Base-by-base conservation (phyloP, 2,329 filamentous ascomycete species). In the Venturia carpophila region DNA sequence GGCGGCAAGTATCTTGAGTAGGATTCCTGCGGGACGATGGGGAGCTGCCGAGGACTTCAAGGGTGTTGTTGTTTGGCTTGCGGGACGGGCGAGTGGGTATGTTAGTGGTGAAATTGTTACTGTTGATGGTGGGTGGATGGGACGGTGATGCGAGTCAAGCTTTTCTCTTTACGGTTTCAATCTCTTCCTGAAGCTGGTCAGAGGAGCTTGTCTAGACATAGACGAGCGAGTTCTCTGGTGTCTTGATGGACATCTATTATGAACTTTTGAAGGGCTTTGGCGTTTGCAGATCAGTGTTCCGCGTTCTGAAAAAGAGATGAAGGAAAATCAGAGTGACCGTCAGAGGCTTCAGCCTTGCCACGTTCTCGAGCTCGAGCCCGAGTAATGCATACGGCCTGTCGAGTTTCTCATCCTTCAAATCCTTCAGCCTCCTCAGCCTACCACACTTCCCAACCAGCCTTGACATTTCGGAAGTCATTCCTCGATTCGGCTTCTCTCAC, bases 91-190 rank as follows among this genome's bases (percentile, higher is more conserved):
- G n/a, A 90, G 89, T 73, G 84, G 80, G 11, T 96, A 96, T 78
- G 87, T 96, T 45, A 91, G 84, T 69, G 92, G 92, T 0, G 90
- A 96, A 76, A 80, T 91, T 5, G 73, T 96, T 69, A 87, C 89
- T 34, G 90, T 96, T 60, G 92, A 96, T 76, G 92, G 92, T 9
- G 92, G 92, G 13, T 96, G 91, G 91, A 95, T 96, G 91, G 91
- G 90, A 1, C 81, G 91, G 80, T 95, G 27, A 58, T 58, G 37
- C n/a, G 30, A 11, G 7, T 55, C 4, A 17, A 21, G 52, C 9
- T 11, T 7, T n/a, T 34, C 17, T 58, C 30, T 11, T 37, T n/a
- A 1, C n/a, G 52, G 19, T 15, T n/a, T 6, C 37, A 2, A 9
- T 37, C 15, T 55, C 17, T 2, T 15, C 1, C 17, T 7, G 34